Evolutionary conservation across 768 basidiomycete genomes (phyloP), one percentile per base, ranked within the genome.

Genomic region (Podaxis mareebaensis): DNA sequence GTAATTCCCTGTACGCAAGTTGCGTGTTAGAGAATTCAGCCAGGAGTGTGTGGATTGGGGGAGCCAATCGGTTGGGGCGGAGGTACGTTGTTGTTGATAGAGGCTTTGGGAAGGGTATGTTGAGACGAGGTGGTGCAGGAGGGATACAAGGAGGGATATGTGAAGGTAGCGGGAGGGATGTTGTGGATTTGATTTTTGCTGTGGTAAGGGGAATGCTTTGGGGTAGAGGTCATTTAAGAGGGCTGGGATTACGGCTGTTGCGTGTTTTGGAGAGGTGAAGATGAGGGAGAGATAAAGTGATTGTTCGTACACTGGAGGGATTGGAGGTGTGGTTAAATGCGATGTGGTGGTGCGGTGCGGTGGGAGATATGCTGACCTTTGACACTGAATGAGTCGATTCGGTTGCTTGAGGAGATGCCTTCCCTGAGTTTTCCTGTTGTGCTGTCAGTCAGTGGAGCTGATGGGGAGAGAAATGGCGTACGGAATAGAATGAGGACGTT

Each of bases 401-500:
- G 81, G 30, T 76, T 76, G 1, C 87, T 84, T 0, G 91, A 84
- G 6, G 81, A 78, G 3, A 92, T 77, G 0, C 91, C 91, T 73
- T 93, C 91, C 55, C 91, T 81, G 6, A 93, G 76, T 71, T 92
- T 93, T 48, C 91, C 91, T 93, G 61, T 55, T 39, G 4, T 17
- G 36, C 6, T 51, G 4, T 28, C 1, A 46, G 44, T 46, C 0
- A 10, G 1, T n/a, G 7, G 20, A 0, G 17, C n/a, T 0, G 44
- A 46, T 6, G n/a, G 15, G 20, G 28, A 58, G 39, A 65, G 48
- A 15, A 13, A 52, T 26, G 17, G 77, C 88, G 72, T 66, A 92
- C 91, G 82, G 67, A 92, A 87, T n/a, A 89, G 69, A 38, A 92
- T 91, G 30, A 91, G 75, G 10, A 91, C 73, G 67, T 92, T 92